Evolutionary conservation across 1,284 basidiomycete species (phyloP), one percentile per base, ranked within the genome.

Genomic region (Takashimella tepidaria): DNA sequence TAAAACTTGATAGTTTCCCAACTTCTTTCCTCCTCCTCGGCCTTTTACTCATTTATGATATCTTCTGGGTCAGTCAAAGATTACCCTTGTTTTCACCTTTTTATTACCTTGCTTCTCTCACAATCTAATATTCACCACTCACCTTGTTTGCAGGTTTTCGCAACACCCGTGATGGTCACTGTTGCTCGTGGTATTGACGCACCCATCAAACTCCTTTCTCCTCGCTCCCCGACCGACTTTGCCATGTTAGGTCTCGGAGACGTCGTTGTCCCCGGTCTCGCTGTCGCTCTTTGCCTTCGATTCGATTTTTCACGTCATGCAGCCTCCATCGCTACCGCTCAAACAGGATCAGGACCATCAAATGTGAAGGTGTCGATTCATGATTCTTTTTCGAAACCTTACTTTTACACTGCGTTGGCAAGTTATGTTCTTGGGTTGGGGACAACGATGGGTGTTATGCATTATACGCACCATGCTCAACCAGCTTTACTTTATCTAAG

Each of bases 121-220:
- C n/a, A n/a, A n/a, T n/a, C n/a, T n/a, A n/a, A n/a, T n/a, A n/a
- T n/a, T n/a, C n/a, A n/a, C n/a, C n/a, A n/a, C n/a, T n/a, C n/a
- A n/a, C n/a, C n/a, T n/a, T n/a, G n/a, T n/a, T n/a, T n/a, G 5
- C 49, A 72, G 70, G 70, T 74, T 41, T 74, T 74, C 54, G 70
- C 65, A 41, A 74, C 72, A 2, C 70, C 70, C 25, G 72, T 74
- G 27, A 93, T 95, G 92, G 86, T 93, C 26, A 85, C 86, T 61
- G 95, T 98, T 1, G 95, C 95, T 1, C 92, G 87, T 31, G 85
- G 82, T 53, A 83, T 98, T 54, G 92, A 98, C 64, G 84, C 87
- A n/a, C 95, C 95, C 12, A 96, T 95, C 77, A 95, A 95, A 75
- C 71, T 95, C 37, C 78, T 92, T 40, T 92, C 88, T 81, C 86